phyloP scores from a whole-genome alignment of 768 basidiomycete species.

The Leccinum ochraceum region DNA sequence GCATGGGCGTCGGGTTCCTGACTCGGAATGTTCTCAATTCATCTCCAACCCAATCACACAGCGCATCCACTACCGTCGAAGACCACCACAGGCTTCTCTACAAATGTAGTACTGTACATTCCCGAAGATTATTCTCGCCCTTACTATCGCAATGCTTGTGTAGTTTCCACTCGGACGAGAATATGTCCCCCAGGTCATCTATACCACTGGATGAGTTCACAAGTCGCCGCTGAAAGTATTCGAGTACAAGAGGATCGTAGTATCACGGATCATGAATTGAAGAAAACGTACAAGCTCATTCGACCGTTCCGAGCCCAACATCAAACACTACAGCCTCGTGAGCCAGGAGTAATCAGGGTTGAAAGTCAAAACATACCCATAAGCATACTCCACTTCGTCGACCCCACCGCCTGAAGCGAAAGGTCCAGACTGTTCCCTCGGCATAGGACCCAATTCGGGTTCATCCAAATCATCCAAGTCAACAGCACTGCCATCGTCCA shows the following conservation, averaged over 20 bases:
- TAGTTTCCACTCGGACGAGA: background rate
- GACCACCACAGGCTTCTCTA: background rate
- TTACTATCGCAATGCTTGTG: background rate
- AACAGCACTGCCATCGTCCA: constrained; percentile 75
- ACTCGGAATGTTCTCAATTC: background rate
- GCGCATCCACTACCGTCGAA: too few relatives aligned
- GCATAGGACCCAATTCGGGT: constrained; percentile 71
- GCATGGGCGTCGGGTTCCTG: background rate
- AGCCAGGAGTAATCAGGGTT: constrained; percentile 3
- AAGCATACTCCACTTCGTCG: constrained; percentile 88
- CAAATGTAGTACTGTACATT: background rate
- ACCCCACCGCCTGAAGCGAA: constrained; percentile 82
- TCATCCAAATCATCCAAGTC: constrained; percentile 76
- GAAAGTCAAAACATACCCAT: constrained; percentile 55
- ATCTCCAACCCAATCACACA: background rate
- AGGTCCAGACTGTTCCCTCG: constrained; percentile 68
- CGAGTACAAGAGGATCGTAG: background rate
- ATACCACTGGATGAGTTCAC: background rate
- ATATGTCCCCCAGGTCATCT: background rate
- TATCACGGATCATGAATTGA: background rate
- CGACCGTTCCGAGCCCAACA: background rate
- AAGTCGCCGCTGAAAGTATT: background rate
- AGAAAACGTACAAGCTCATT: background rate
- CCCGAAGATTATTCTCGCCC: background rate
- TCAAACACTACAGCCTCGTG: constrained; percentile 27